Percentiles rank a stretch among this genome's conserved stretches.
Evolutionary conservation across 75 land plant genomes (phyloP).

Genomic region (Cunninghamia lanceolata): DNA sequence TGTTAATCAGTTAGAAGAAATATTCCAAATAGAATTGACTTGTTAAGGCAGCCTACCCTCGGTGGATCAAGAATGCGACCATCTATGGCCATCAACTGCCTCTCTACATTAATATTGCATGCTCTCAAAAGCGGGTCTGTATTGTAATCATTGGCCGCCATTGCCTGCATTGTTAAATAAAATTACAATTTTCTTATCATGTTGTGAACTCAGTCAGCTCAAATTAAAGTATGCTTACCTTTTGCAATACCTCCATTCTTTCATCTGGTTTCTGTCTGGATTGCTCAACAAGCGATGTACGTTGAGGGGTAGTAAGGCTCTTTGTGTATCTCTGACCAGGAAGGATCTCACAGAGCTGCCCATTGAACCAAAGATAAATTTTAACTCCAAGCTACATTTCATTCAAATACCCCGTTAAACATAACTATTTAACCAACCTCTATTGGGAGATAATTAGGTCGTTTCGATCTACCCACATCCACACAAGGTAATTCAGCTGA

Average conservation of each 20-base stretch:
- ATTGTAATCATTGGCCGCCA: constrained; percentile 41
- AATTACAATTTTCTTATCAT: not conserved
- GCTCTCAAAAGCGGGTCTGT: constrained; percentile 49
- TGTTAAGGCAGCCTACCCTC: constrained; percentile 22
- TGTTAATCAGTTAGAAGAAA: not conserved
- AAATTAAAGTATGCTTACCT: constrained; percentile 28
- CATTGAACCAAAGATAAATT: not conserved
- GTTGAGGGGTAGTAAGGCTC: constrained; percentile 50
- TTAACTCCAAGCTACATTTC: too few species aligned
- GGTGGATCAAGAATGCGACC: constrained; percentile 77
- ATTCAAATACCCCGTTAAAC: not conserved
- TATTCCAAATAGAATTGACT: not conserved
- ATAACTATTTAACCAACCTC: constrained; percentile 51
- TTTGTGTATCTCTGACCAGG: constrained; percentile 79
- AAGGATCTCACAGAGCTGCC: constrained; percentile 68
- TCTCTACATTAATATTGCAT: constrained; percentile 51
- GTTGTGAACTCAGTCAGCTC: not conserved
- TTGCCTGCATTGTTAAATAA: constrained; percentile 47
- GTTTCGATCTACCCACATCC: constrained; percentile 72
- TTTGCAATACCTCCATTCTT: constrained; percentile 28
- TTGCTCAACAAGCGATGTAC: constrained; percentile 58
- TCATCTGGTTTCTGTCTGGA: constrained; percentile 80
- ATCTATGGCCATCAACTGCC: constrained; percentile 37
- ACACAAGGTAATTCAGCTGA: constrained; percentile 69
- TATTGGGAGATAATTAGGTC: constrained; percentile 72